Conservation (phyloP, 208 protist species). For the Trypanosomatidae sp. region DNA sequence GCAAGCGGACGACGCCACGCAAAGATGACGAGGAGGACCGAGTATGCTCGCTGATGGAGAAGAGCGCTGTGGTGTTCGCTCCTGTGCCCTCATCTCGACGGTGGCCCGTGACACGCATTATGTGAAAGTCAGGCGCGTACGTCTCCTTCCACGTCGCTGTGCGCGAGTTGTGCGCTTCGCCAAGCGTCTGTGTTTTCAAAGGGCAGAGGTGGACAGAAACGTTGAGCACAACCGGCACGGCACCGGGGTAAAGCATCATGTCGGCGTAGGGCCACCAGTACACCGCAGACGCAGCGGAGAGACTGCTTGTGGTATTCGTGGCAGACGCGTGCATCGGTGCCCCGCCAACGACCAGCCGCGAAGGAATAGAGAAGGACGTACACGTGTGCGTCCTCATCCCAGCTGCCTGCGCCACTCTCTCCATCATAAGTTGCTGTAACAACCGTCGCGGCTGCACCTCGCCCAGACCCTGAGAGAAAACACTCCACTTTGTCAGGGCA, state of each 20-base stretch:
- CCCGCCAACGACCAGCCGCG: slow-evolving; percentile 13
- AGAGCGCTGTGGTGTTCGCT: too few relatives aligned
- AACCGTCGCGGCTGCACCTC: slow-evolving; percentile 52
- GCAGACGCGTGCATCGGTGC: too few relatives aligned
- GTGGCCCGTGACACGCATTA: too few relatives aligned
- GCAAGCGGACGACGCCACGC: background rate
- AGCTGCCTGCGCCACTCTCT: too few relatives aligned
- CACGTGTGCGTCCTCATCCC: too few relatives aligned
- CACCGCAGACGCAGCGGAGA: background rate
- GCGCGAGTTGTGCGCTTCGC: background rate
- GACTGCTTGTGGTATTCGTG: too few relatives aligned
- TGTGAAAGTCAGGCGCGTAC: background rate
- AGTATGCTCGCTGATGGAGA: too few relatives aligned
- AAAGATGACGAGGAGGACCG: too few relatives aligned
- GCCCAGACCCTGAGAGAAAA: slow-evolving; percentile 54
- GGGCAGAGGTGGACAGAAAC: slow-evolving; percentile 75
- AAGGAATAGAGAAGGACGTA: too few relatives aligned
- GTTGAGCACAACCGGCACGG: slow-evolving; percentile 89
- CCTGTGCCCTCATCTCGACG: too few relatives aligned
- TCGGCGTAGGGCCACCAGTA: slow-evolving; percentile 96
- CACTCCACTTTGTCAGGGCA: slow-evolving; percentile 39
- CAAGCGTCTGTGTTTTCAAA: too few relatives aligned
- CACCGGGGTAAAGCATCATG: slow-evolving; percentile 81
- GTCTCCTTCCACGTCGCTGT: background rate
- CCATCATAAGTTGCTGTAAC: too few relatives aligned